A percentile compares a stretch with the other conserved stretches of the same genome.
Evolutionary conservation across 2,329 filamentous ascomycete species (phyloP).

Genomic region (Penicillium sumatraense): DNA sequence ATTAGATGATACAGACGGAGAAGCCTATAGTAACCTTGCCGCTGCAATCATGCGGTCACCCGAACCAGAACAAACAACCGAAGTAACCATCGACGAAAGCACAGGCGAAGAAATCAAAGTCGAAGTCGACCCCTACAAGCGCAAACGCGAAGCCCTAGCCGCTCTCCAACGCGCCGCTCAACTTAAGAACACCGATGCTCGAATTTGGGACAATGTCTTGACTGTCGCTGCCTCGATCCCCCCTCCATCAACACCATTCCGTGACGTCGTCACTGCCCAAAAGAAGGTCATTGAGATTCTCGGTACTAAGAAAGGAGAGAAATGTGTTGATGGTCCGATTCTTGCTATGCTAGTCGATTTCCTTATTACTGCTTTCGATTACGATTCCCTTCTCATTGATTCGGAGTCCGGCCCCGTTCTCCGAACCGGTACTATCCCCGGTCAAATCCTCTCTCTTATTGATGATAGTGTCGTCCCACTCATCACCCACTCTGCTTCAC

Average conservation of each 20-base stretch:
- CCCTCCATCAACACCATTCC: slow-evolving; percentile 68
- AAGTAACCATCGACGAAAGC: slow-evolving; percentile 35
- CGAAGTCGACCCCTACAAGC: slow-evolving; percentile 58
- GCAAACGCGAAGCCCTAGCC: slow-evolving; percentile 74
- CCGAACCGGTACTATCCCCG: slow-evolving; percentile 58
- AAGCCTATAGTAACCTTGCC: slow-evolving; percentile 94
- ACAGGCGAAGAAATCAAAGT: slow-evolving; percentile 21
- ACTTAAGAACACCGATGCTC: slow-evolving; percentile 82
- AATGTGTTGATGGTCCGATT: slow-evolving; percentile 75
- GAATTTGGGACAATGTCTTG: slow-evolving; percentile 96
- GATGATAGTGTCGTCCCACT: slow-evolving; percentile 78
- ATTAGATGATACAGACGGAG: slow-evolving; percentile 83
- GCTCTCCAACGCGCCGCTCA: slow-evolving; percentile 87
- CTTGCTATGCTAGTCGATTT: slow-evolving; percentile 74
- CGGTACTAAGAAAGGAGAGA: slow-evolving; percentile 68
- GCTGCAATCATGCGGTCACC: slow-evolving; percentile 70
- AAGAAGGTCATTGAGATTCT: slow-evolving; percentile 77
- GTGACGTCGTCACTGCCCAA: slow-evolving; percentile 76
- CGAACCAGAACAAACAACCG: slow-evolving; percentile 36
- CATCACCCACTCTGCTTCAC: slow-evolving; percentile 76
- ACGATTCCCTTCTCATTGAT: slow-evolving; percentile 41
- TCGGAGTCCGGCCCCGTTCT: slow-evolving; percentile 39
- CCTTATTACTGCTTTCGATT: slow-evolving; percentile 58
- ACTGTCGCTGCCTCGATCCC: slow-evolving; percentile 79
- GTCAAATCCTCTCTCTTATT: slow-evolving; percentile 68